Evolutionary conservation across 2,329 filamentous ascomycete species (phyloP).

Genomic region (Beauveria scarabaeidicola): DNA sequence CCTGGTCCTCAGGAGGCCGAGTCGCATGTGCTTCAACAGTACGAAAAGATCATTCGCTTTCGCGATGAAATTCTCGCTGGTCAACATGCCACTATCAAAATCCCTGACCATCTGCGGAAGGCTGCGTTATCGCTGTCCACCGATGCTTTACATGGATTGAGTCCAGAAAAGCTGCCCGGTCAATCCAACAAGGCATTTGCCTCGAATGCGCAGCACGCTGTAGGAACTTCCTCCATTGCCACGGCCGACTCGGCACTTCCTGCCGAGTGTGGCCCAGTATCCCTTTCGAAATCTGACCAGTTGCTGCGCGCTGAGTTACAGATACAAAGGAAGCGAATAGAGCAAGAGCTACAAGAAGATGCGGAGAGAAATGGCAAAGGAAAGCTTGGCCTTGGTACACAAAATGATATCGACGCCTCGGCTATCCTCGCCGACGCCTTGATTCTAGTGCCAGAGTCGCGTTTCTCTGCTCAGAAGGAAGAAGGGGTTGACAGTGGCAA

Average conservation of each 20-base stretch:
- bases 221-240: background rate
- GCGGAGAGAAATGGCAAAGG: slow-evolving; percentile 51
- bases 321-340: slow-evolving; percentile 71
- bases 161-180: slow-evolving; percentile 5
- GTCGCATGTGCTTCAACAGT: slow-evolving; percentile 55
- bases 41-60: slow-evolving; percentile 72
- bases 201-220: slow-evolving; percentile 26
- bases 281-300: slow-evolving; percentile 79
- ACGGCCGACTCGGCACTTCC: background rate
- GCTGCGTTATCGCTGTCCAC: background rate
- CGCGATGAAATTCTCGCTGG: slow-evolving; percentile 75
- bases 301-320: slow-evolving; percentile 74
- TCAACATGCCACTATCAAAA: slow-evolving; percentile 56
- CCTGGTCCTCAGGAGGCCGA: slow-evolving; percentile 34
- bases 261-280: slow-evolving; percentile 51
- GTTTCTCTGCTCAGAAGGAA: slow-evolving; percentile 51
- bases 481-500: slow-evolving; percentile 42
- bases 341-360: slow-evolving; percentile 69
- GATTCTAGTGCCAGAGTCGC: slow-evolving; percentile 61
- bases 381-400: slow-evolving; percentile 41
- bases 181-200: slow-evolving; percentile 28
- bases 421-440: slow-evolving; percentile 65
- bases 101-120: slow-evolving; percentile 24
- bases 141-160: background rate
- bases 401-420: slow-evolving; percentile 61